These are phyloP conservation scores for Cutaneotrichosporon curvatum DNA, from an alignment of 1,284 basidiomycete genomes.

Conservation along the genomic window DNA sequence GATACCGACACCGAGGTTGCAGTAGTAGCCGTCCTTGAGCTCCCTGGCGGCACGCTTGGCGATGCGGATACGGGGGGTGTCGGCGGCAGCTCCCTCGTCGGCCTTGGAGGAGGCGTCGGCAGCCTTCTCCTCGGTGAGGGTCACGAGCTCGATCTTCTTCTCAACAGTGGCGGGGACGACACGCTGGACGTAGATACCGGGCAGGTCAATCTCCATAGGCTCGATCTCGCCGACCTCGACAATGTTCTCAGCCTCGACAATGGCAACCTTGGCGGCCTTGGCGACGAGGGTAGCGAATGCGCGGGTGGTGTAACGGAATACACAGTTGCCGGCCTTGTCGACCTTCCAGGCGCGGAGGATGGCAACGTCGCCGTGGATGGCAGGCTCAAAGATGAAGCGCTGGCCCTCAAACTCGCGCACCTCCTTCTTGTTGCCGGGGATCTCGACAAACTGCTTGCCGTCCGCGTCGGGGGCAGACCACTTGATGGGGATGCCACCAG, in stretches of 20 bases:
- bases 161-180: conserved; percentile 69
- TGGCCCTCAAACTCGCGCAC: conserved; percentile 70
- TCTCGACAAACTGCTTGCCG: conserved; percentile 50
- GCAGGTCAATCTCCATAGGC: conserved; percentile 72
- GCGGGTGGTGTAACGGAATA: conserved; percentile 80
- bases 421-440: conserved; percentile 71
- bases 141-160: conserved; percentile 72
- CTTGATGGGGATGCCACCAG: conserved; percentile 56
- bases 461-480: conserved; percentile 29
- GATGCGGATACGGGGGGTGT: conserved; percentile 58
- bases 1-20: conserved; percentile 71
- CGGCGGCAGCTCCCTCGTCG: conserved; percentile 4
- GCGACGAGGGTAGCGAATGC: conserved; percentile 86
- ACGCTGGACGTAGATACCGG: conserved; percentile 80
- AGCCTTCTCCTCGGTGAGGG: conserved; percentile 36
- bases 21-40: conserved; percentile 80
- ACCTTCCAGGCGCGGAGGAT: conserved; percentile 93
- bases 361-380: conserved; percentile 79
- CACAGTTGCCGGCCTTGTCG: conserved; percentile 79
- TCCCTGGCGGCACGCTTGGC: conserved; percentile 76
- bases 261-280: conserved; percentile 79
- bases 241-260: conserved; percentile 91
- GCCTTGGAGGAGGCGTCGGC: conserved; percentile 13
- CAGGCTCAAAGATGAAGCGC: conserved; percentile 78
- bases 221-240: conserved; percentile 78